A percentile compares a stretch with the other conserved stretches of the same genome.
phyloP scores from a whole-genome alignment of 1,284 basidiomycete species.

The Trichosporon coremiiforme region DNA sequence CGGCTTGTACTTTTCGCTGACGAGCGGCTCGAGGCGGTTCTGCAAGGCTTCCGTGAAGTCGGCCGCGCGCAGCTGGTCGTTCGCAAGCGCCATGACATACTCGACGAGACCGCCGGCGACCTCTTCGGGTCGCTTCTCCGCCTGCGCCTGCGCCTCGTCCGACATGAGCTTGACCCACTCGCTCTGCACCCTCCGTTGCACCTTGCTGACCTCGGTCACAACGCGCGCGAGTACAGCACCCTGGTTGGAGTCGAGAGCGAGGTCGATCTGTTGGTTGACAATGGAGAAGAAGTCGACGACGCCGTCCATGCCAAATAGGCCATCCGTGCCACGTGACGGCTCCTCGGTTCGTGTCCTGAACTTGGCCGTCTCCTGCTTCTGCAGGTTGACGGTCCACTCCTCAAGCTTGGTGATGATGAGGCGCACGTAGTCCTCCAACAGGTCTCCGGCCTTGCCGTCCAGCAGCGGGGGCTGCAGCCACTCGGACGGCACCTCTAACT shows the following conservation, averaged over 20 bases:
- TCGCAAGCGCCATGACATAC: slow-evolving; percentile 96
- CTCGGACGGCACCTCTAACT: slow-evolving; percentile 77
- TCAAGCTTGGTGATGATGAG: slow-evolving; percentile 94
- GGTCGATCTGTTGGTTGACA: slow-evolving; percentile 96
- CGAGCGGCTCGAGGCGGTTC: slow-evolving; percentile 82
- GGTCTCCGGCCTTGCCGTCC: slow-evolving; percentile 86
- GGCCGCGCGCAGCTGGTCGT: slow-evolving; percentile 96
- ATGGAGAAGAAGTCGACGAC: slow-evolving; percentile 96
- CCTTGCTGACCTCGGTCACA: slow-evolving; percentile 81
- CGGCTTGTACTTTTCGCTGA: slow-evolving; percentile 86
- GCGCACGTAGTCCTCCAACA: slow-evolving; percentile 94
- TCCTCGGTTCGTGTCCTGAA: slow-evolving; percentile 81
- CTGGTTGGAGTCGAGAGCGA: slow-evolving; percentile 93
- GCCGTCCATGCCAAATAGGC: slow-evolving; percentile 87
- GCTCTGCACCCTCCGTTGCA: slow-evolving; percentile 86
- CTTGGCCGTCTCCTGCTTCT: slow-evolving; percentile 84
- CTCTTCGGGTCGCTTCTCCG: slow-evolving; percentile 81
- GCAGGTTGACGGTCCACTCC: slow-evolving; percentile 93
- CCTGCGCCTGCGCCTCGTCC: slow-evolving; percentile 81
- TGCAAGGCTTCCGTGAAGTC: slow-evolving; percentile 88
- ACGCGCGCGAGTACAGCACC: slow-evolving; percentile 90
- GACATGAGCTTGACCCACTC: slow-evolving; percentile 86
- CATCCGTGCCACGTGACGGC: slow-evolving; percentile 85
- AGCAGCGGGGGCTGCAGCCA: slow-evolving; percentile 85
- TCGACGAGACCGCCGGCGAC: slow-evolving; percentile 85